Evolutionary conservation across 352 stramenopile species (phyloP).

Genomic region (Plasmopara halstedii): DNA sequence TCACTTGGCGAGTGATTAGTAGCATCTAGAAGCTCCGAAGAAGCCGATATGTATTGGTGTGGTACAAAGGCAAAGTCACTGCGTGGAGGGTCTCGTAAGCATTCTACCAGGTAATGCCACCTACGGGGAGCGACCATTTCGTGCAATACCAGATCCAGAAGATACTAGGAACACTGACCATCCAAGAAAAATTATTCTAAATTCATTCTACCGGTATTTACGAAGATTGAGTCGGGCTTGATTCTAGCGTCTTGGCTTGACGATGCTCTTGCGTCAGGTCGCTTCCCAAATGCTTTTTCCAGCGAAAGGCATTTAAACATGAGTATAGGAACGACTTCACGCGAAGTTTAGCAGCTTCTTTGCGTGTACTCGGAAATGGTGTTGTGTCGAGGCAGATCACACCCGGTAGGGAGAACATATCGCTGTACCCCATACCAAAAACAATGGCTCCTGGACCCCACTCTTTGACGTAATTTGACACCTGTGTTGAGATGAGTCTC

Average conservation of each 20-base stretch:
- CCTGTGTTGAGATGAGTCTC: conserved; percentile 70
- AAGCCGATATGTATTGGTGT: conserved; percentile 64
- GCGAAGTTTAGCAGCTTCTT: conserved; percentile 60
- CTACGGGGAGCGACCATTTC: conserved; percentile 13
- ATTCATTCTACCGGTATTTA: too few relatives aligned
- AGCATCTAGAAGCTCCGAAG: conserved; percentile 25
- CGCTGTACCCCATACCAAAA: conserved; percentile 82
- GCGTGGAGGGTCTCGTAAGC: conserved; percentile 53
- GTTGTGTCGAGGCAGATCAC: conserved; percentile 80
- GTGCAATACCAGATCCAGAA: too few relatives aligned
- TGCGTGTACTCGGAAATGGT: conserved; percentile 69
- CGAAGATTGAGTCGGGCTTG: neutral
- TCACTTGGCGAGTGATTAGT: conserved; percentile 35
- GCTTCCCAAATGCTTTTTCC: conserved; percentile 72
- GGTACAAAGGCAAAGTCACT: conserved; percentile 80
- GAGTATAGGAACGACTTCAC: conserved; percentile 72
- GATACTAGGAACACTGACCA: too few relatives aligned
- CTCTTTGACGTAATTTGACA: conserved; percentile 80
- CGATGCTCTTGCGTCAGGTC: conserved; percentile 68
- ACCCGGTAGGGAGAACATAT: conserved; percentile 79
- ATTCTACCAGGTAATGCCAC: conserved; percentile 60
- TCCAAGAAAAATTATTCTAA: too few relatives aligned
- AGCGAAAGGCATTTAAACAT: conserved; percentile 58
- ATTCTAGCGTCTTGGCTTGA: conserved; percentile 1
- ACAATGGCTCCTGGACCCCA: conserved; percentile 79